These are phyloP conservation scores for Calonectria fujianensis DNA, from an alignment of 2,329 filamentous ascomycete species.

Conservation along the genomic window DNA sequence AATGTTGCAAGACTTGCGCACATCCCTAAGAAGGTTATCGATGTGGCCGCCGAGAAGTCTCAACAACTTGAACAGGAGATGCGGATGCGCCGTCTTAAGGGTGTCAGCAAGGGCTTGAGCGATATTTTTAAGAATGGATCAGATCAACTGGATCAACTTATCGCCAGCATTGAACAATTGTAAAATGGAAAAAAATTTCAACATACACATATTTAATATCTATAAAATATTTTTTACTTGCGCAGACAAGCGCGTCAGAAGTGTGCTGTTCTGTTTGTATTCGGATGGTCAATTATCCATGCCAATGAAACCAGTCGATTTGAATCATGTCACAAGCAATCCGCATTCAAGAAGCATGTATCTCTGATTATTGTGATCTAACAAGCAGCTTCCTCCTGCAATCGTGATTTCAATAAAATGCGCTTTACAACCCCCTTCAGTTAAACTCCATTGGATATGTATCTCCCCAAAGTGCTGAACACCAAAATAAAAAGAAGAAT, in stretches of 20 bases:
- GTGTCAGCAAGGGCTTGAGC: slow-evolving; percentile 65
- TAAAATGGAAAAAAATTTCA: slow-evolving; percentile 58
- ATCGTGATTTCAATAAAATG: slow-evolving; percentile 14
- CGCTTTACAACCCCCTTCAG: slow-evolving; percentile 8
- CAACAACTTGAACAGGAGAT: slow-evolving; percentile 86
- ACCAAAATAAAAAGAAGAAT: slow-evolving; percentile 21
- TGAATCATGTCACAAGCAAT: not conserved
- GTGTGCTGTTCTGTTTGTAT: not conserved
- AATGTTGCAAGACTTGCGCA: slow-evolving; percentile 93
- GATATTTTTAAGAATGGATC: slow-evolving; percentile 62
- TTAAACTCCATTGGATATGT: slow-evolving; percentile 31
- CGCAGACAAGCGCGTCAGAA: not conserved
- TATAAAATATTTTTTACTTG: not conserved
- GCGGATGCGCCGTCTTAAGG: slow-evolving; percentile 75
- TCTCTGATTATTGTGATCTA: slow-evolving; percentile 18
- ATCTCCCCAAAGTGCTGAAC: slow-evolving; percentile 27
- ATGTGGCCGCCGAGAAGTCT: slow-evolving; percentile 87
- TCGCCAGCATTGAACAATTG: slow-evolving; percentile 76
- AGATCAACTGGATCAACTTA: slow-evolving; percentile 71
- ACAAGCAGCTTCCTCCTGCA: not conserved
- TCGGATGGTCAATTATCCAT: not conserved
- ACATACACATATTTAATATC: slow-evolving; percentile 2
- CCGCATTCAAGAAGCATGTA: slow-evolving; percentile 16
- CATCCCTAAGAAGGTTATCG: slow-evolving; percentile 85
- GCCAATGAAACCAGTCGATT: not conserved